Base-by-base conservation (phyloP, 2,329 filamentous ascomycete genomes). In the Penicillium sp. region DNA sequence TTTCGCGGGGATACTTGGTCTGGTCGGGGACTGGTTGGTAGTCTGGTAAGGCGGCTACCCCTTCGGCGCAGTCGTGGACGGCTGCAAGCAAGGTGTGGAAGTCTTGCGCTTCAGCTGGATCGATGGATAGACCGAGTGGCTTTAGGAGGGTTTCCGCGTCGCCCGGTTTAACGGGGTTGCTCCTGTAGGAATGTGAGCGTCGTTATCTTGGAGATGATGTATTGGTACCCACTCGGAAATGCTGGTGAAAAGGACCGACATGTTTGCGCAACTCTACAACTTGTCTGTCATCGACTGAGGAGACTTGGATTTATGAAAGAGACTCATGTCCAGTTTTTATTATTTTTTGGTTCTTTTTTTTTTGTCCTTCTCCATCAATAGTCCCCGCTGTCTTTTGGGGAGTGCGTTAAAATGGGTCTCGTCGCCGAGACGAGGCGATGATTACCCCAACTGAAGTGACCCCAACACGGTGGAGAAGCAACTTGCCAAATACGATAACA, bases 31-130 rank as follows among this genome's bases (percentile, higher is more conserved):
- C 41, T 1, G 77, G 72, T 27, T 79, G 71, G 52, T 81, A 83
- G 53, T 83, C 79, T 1, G 77, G 76, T 0, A 82, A 64, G 11
- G 63, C 67, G 3, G 70, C 65, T 38, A 82, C 67, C 0, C 72
- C 70, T 48, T 80, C 74, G 1, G 79, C 79, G 38, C 78, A 79
- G 49, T 82, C 79, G 52, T 82, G 79, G 0, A 81, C 75, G 1
- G 79, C 80, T 16, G 79, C 79, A 0, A 82, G 70, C 1, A 82
- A 72, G 9, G 75, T 74, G 18, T 76, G 69, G 53, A 80, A 82
- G 54, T 82, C 78, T 18, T 65, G 65, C 0, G 70, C 69, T 38
- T 79, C 75, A 11, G 70, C 62, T 0, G 68, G 59, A 5, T 72
- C 63, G 13, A 79, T 64, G 0, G 59, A 63, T 5, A 79, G 55